Evolutionary conservation across 129 eudicot species (phyloP), one percentile per base, ranked within the genome.

Genomic region (Smallanthus sonchifolius): DNA sequence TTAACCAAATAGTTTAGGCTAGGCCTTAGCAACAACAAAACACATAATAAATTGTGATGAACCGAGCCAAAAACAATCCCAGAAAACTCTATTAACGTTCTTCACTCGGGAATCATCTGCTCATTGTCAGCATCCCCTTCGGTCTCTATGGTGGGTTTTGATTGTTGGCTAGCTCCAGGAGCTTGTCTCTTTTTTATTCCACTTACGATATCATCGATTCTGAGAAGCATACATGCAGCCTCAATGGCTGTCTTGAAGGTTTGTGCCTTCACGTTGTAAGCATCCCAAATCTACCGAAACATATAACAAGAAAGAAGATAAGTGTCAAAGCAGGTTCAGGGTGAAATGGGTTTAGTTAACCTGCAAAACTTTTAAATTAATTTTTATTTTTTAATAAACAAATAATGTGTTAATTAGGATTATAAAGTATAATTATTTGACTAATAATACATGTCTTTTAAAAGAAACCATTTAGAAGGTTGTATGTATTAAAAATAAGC

Each of bases 211-310:
- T 91, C 97, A 65, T 91, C 97, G 34, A 91, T 91, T 66, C 95
- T 84, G 44, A 91, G 84, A 78, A 91, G 97, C 97, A 91, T 91
- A 81, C 95, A 88, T 2, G 97, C 89, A 15, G 97, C 97, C 77
- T 91, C 97, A 15, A 91, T 88, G 39, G 95, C 87, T 2, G 97
- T 91, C 82, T 91, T 91, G 59, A 88, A 91, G 13, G 97, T 87
- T 45, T 91, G 97, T 2, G 95, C 91, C 87, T 91, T 91, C 65
- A 91, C 97, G 2, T 88, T 88, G 77, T 88, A 91, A 3, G 97
- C 87, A 80, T 91, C 97, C 97, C 97, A 91, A 6, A 91, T 91
- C 97, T 91, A 77, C 15, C 71, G 30, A 35, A 64, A n/a, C 11
- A 64, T 42, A 30, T 15, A 60, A 60, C 5, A 20, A 20, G 7